A percentile compares a stretch with the other conserved stretches of the same genome.
phyloP scores from a whole-genome alignment of 2,329 filamentous ascomycete genomes.

The Fonsecaea pedrosoi region DNA sequence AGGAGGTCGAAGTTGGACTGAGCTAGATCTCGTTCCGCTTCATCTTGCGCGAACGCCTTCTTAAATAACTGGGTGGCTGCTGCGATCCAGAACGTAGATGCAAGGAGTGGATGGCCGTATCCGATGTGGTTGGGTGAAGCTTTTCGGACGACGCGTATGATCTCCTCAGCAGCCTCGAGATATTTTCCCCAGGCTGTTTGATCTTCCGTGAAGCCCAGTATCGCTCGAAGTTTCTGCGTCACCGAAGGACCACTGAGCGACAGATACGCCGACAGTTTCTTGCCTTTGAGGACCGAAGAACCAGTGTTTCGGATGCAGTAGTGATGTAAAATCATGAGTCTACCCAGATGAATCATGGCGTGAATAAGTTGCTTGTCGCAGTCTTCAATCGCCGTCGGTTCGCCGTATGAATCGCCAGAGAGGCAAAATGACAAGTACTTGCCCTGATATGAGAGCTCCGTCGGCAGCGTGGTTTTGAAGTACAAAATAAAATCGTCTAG shows the following conservation, averaged over 20 bases:
- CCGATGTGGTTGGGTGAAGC: constrained; percentile 8
- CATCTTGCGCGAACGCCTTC: constrained; percentile 6
- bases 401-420: constrained; percentile 7
- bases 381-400: not conserved
- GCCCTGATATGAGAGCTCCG: constrained; percentile 8
- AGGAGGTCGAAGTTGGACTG: constrained; percentile 17
- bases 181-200: constrained; percentile 11
- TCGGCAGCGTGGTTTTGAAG: constrained; percentile 9
- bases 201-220: constrained; percentile 11
- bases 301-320: not conserved
- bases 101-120: constrained; percentile 20
- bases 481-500: constrained; percentile 11
- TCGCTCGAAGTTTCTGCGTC: constrained; percentile 10
- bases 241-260: not conserved
- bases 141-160: constrained; percentile 19
- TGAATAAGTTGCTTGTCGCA: constrained; percentile 12
- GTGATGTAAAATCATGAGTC: constrained; percentile 7
- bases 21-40: constrained; percentile 6
- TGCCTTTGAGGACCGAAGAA: not conserved
- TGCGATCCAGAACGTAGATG: constrained; percentile 18
- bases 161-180: constrained; percentile 11
- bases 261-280: constrained; percentile 1
- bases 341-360: constrained; percentile 13
- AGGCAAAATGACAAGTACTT: constrained; percentile 13
- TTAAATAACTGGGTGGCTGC: constrained; percentile 18